Evolutionary conservation across 169 alveolate genomes (phyloP).

Genomic region (Miamiensis avidus): DNA sequence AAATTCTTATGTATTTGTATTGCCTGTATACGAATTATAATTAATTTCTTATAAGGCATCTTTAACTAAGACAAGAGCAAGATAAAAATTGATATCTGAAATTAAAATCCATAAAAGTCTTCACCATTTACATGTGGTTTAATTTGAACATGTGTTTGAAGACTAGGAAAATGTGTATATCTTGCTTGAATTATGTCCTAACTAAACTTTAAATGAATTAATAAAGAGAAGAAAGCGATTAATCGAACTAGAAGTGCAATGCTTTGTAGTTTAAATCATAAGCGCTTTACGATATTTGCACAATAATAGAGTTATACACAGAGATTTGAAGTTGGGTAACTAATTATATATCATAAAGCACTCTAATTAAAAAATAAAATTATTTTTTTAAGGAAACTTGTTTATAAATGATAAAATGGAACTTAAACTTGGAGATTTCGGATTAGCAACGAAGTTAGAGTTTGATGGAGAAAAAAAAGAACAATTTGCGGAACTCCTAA

Average conservation of each 20-base stretch:
- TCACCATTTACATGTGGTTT: constrained; percentile 76
- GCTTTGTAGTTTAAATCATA: constrained; percentile 60
- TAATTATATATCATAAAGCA: too few species aligned
- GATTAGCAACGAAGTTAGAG: constrained; percentile 72
- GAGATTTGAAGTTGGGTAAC: constrained; percentile 64
- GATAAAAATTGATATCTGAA: constrained; percentile 84
- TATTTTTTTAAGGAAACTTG: constrained; percentile 57
- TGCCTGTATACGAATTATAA: neutral
- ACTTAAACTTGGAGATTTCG: constrained; percentile 79
- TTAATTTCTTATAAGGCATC: constrained; percentile 38
- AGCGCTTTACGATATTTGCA: constrained; percentile 64
- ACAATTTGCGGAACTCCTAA: constrained; percentile 86
- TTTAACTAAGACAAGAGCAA: constrained; percentile 73
- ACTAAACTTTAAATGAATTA: constrained; percentile 78
- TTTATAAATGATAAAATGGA: constrained; percentile 77
- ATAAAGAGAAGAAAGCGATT: constrained; percentile 72
- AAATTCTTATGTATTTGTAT: neutral
- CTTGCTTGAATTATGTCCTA: constrained; percentile 77
- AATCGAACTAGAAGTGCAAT: constrained; percentile 71
- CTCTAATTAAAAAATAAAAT: neutral
- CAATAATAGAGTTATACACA: constrained; percentile 57
- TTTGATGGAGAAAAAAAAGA: constrained; percentile 69
- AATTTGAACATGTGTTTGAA: constrained; percentile 84
- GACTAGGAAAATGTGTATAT: constrained; percentile 86
- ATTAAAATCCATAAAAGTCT: constrained; percentile 81